Evolutionary conservation across 306 rosid species (phyloP), one percentile per base, ranked within the genome.

Genomic region (Quercus gilva): DNA sequence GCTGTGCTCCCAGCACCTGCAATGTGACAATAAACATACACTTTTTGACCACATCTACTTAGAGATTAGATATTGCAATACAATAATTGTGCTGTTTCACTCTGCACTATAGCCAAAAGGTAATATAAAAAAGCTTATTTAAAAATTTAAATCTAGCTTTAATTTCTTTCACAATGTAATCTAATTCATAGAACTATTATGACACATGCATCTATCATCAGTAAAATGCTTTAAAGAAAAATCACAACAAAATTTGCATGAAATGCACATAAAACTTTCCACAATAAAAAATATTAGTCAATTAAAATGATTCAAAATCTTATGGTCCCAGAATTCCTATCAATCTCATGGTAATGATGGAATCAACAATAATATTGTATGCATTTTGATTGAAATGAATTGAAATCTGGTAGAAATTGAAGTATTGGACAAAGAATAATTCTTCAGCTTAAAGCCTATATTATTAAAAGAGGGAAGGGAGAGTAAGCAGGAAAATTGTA

Each of bases 1-100:
- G 99, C 87, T 65, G 97, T 90, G 89, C 99, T 95, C 80, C 96
- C 99, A 56, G 97, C 89, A 84, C 98, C 99, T 95, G 80, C 79
- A 76, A 55, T 80, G 79, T 76, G 80, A 55, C 60, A 78, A 67
- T 74, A 52, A 77, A 60, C 23, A 61, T 23, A 45, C 37, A 68
- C 74, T 77, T 80, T 77, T n/a, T 8, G 12, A 31, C 45, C 21
- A 29, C 71, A 31, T 65, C 13, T 64, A 68, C 52, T 35, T 18
- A 12, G 41, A 37, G 19, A 14, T 65, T 15, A 3, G 21, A 68
- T 35, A n/a, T 68, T 45, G n/a, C 20, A 31, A 21, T 68, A n/a
- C 20, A 68, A 35, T 6, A 26, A 68, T 19, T 33, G 45, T 28
- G 72, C 31, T 11, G 5, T 23, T 59, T 31, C 29, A 21, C 31